Base-by-base conservation (phyloP, 75 land plant species). In the Pinus taeda region DNA sequence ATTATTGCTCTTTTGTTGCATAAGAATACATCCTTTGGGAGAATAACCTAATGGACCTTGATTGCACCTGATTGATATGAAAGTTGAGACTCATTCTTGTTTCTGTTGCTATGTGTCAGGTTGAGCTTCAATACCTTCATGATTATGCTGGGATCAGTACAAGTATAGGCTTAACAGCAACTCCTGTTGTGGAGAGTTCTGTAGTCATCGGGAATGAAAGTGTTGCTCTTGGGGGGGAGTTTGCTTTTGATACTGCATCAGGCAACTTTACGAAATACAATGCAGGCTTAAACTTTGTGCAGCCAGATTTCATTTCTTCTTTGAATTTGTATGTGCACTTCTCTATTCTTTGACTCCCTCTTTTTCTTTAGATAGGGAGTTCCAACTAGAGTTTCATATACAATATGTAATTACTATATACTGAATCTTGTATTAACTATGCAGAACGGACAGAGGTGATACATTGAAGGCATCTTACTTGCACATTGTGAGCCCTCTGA, bases 101-200 rank as follows among this genome's bases (percentile, higher is more conserved):
- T 49, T 49, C 12, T 49, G 55, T 49, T 49, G 55, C 55, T 8
- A 45, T 49, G 11, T 57, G n/a, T 24, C 82, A 93, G 96, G 73
- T 80, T 36, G 92, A 92, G 79, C 81, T 92, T 13, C 90, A 90
- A 74, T 90, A 92, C 64, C 55, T 84, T 70, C 94, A 92, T 83
- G 93, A 90, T 15, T 79, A 85, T 82, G 86, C 85, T 1, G 93
- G 92, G 20, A 57, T 92, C 24, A 86, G 21, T 75, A 30, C 93
- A 59, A 83, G 87, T 59, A 64, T 92, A 77, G 93, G 93, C 57
- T 78, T 92, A 72, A 90, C 87, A 57, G 88, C 92, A 3, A 80
- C 78, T 26, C 95, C 95, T 18, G 70, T 86, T 74, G 87, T 86
- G 18, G 86, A 90, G 59, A 75, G 85, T 36, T 77, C 90, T 33